Base-by-base conservation (phyloP, 2,329 filamentous ascomycete genomes). In the Rasamsonia emersonii region DNA sequence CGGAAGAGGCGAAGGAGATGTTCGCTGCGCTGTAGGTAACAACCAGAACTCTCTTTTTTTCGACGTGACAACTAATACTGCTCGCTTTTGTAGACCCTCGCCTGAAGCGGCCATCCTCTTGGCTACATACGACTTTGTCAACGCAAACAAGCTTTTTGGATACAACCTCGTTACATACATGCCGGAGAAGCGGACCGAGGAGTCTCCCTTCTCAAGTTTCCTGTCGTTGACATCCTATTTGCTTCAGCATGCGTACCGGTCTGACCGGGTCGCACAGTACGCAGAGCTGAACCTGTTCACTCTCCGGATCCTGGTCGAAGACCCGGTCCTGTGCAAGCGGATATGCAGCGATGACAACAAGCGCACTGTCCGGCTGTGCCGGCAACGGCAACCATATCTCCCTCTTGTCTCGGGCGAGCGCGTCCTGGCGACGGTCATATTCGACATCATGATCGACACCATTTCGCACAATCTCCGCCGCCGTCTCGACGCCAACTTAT, bases 131-230 rank as follows among this genome's bases (percentile, higher is more conserved):
- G 91, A 96, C 55, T 96, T 96, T 54, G 78, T 79, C 3, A 82
- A 93, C 51, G 82, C 88, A 19, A 98, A 96, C 65, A 96, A 95
- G 60, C 70, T 95, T 6, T 96, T 98, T 59, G 89, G 85, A 56
- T 82, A 84, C 54, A 88, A 82, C 46, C 62, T 98, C 25, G 75
- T 94, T 31, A 79, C 75, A 2, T 53, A 77, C 15, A 51, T 72
- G 4, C 60, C 77, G 1, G 75, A 78, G 16, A 61, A 59, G 29
- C 79, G 79, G 45, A 74, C 69, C 24, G 68, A 75, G 27, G 79
- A 89, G 47, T 73, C 79, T 1, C 82, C 88, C 0, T 79, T 98
- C 41, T 77, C 81, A 28, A 79, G 75, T 45, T 93, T 89, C 51
- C 65, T 96, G 17, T 96, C 89, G 0, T 68, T 94, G 25, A 83